Conservation (phyloP, 2,329 filamentous ascomycete genomes). For the Simplicillium aogashimaense region DNA sequence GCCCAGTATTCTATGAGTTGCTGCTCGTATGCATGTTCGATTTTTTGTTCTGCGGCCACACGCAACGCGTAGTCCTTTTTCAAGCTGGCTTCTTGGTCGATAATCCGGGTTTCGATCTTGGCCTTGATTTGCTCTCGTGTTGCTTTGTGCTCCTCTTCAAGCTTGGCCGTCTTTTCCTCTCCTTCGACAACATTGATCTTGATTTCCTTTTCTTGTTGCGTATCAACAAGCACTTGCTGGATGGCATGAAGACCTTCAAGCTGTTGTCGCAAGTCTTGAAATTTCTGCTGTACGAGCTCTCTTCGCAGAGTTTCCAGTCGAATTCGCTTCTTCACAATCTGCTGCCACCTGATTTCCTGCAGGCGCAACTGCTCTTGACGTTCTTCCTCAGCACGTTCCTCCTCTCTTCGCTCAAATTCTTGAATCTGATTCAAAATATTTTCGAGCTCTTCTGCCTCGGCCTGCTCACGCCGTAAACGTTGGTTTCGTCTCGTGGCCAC, state of each 20-base stretch:
- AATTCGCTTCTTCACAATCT: conserved; percentile 26
- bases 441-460: conserved; percentile 22
- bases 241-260: conserved; percentile 30
- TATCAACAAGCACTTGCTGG: conserved; percentile 27
- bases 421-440: conserved; percentile 35
- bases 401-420: conserved; percentile 37
- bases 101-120: conserved; percentile 17
- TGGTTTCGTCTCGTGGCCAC: conserved; percentile 23
- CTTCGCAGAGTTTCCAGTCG: conserved; percentile 30
- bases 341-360: conserved; percentile 25
- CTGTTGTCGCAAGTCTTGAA: conserved; percentile 20
- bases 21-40: conserved; percentile 33
- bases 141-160: conserved; percentile 20
- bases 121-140: conserved; percentile 20
- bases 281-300: conserved; percentile 26
- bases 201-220: conserved; percentile 26
- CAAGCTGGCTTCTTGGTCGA: conserved; percentile 22
- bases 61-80: conserved; percentile 30
- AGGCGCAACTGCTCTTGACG: conserved; percentile 25
- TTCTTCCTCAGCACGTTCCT: conserved; percentile 26
- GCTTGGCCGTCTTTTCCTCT: conserved; percentile 14
- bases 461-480: conserved; percentile 21
- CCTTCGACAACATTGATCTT: conserved; percentile 14
- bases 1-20: conserved; percentile 28
- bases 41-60: conserved; percentile 25